phyloP scores from a whole-genome alignment of 2,329 filamentous ascomycete genomes.

The Taxawa tesnikishii region DNA sequence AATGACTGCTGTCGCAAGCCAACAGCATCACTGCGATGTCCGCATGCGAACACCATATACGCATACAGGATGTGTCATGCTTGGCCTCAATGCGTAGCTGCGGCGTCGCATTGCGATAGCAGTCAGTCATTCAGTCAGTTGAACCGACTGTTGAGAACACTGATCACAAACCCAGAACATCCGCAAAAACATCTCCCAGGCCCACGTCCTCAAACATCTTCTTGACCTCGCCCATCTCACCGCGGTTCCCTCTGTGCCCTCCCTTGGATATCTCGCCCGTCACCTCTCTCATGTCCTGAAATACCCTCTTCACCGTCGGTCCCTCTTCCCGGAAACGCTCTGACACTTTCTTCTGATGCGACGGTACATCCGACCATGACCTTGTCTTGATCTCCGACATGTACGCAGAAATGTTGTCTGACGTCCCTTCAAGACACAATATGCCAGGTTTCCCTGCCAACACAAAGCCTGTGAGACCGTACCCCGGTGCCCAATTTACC shows the following conservation, averaged over 20 bases:
- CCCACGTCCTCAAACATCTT: slow-evolving; percentile 35
- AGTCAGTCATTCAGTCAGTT: too few species aligned
- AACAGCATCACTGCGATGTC: too few species aligned
- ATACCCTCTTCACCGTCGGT: slow-evolving; percentile 24
- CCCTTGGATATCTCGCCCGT: slow-evolving; percentile 34
- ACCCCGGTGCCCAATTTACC: slow-evolving; percentile 39
- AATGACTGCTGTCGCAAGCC: too few species aligned
- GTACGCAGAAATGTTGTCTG: slow-evolving; percentile 40
- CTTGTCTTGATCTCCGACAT: slow-evolving; percentile 54
- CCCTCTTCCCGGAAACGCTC: slow-evolving; percentile 37
- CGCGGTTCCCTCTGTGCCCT: slow-evolving; percentile 38
- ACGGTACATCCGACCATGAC: slow-evolving; percentile 50
- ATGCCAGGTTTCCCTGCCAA: slow-evolving; percentile 48
- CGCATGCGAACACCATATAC: too few species aligned
- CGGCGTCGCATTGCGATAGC: too few species aligned
- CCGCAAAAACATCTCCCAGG: slow-evolving; percentile 31
- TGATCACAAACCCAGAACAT: too few species aligned
- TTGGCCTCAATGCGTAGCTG: too few species aligned
- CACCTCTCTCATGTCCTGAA: slow-evolving; percentile 46
- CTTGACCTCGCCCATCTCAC: slow-evolving; percentile 43
- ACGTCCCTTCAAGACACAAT: slow-evolving; percentile 39
- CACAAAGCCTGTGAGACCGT: slow-evolving; percentile 46
- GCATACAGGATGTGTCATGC: too few species aligned
- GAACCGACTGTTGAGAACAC: too few species aligned
- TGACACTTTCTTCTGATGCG: slow-evolving; percentile 52